These are phyloP conservation scores for Jackrogersella multiformis DNA, from an alignment of 495 filamentous ascomycete genomes.

Conservation along the genomic window DNA sequence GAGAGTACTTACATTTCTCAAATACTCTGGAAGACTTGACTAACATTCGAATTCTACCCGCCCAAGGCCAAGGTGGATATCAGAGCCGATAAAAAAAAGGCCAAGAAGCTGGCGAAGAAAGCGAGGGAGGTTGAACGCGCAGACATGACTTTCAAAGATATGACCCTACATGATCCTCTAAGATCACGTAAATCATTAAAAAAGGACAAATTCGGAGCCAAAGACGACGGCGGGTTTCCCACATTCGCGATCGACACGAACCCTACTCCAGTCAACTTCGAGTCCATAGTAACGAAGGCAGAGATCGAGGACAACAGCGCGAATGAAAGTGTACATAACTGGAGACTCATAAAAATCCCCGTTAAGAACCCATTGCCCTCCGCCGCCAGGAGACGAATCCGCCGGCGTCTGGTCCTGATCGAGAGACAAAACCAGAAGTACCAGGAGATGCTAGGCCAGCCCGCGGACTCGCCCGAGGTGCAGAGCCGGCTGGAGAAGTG, in stretches of 20 bases:
- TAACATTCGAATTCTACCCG: background rate
- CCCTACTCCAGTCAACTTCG: constrained; percentile 28
- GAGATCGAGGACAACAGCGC: background rate
- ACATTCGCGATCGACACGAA: constrained; percentile 40
- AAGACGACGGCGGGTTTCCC: constrained; percentile 6
- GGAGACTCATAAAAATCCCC: too few species aligned
- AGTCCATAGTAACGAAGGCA: background rate
- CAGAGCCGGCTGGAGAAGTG: constrained; percentile 33
- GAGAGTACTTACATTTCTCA: constrained; percentile 5
- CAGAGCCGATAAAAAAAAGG: background rate
- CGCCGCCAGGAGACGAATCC: constrained; percentile 35
- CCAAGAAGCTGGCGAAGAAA: constrained; percentile 7
- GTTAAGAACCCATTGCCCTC: constrained; percentile 1
- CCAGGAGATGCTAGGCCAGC: constrained; percentile 31
- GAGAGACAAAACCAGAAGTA: constrained; percentile 33
- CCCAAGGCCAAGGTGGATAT: background rate
- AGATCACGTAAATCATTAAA: too few species aligned
- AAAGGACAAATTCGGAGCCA: too few species aligned
- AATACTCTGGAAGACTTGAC: background rate
- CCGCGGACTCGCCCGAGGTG: constrained; percentile 22
- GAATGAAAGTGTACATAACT: background rate
- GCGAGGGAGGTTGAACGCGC: background rate
- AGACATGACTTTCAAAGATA: too few species aligned
- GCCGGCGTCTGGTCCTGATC: constrained; percentile 43
- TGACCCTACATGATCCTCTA: too few species aligned